Percentiles rank a stretch among this genome's conserved stretches.
Conservation (phyloP, 2,329 filamentous ascomycete species). For the Thermothelomyces thermophilus region DNA sequence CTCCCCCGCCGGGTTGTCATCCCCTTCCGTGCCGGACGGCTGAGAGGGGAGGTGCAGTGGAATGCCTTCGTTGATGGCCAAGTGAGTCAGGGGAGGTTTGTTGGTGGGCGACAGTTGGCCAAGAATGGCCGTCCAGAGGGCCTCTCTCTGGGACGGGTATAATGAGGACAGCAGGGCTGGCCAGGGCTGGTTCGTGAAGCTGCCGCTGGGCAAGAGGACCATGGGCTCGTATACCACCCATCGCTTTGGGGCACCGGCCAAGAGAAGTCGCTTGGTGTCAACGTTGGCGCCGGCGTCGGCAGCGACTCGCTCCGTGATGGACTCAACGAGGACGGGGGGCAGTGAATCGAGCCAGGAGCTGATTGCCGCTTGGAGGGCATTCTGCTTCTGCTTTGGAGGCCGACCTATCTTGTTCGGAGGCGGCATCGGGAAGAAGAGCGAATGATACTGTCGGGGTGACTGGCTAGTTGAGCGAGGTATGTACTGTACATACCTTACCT, state of each 20-base stretch:
- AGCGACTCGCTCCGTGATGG: slow-evolving; percentile 14
- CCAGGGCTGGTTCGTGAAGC: slow-evolving; percentile 44
- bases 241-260: slow-evolving; percentile 44
- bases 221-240: slow-evolving; percentile 57
- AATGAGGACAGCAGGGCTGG: slow-evolving; percentile 29
- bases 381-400: not conserved
- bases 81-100: slow-evolving; percentile 43
- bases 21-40: slow-evolving; percentile 1
- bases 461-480: not conserved
- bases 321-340: slow-evolving; percentile 1
- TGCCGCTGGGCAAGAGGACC: slow-evolving; percentile 53
- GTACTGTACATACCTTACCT: too few species aligned
- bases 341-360: slow-evolving; percentile 5
- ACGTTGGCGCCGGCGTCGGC: not conserved
- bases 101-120: slow-evolving; percentile 36
- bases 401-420: not conserved
- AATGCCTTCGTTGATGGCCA: slow-evolving; percentile 57
- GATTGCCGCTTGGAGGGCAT: slow-evolving; percentile 4
- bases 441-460: not conserved
- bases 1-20: slow-evolving; percentile 5
- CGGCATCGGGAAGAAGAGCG: not conserved
- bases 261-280: slow-evolving; percentile 26
- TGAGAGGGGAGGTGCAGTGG: slow-evolving; percentile 35
- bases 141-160: slow-evolving; percentile 22
- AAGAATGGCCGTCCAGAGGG: slow-evolving; percentile 47